phyloP scores from a whole-genome alignment of 1,139 yeast genomes.

The Saccharomyces hybrid region DNA sequence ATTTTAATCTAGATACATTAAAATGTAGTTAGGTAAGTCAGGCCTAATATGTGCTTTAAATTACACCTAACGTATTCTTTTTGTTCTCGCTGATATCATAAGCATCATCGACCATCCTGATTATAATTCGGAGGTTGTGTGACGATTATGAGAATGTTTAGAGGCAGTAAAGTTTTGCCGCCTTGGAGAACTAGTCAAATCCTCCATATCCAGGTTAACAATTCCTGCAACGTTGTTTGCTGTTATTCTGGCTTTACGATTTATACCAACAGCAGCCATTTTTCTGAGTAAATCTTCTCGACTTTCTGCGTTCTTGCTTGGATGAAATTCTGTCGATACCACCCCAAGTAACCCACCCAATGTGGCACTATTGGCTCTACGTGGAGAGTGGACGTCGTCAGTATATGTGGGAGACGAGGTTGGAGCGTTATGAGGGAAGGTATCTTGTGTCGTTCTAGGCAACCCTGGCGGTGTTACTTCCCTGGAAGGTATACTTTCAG shows the following conservation, averaged over 20 bases:
- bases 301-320: slow-evolving; percentile 17
- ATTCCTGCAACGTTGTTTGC: slow-evolving; percentile 37
- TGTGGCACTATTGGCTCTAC: neutral
- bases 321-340: slow-evolving; percentile 18
- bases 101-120: too few species aligned
- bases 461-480: slow-evolving; percentile 2
- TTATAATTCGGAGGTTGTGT: neutral
- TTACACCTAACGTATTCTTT: too few species aligned
- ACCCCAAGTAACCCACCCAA: slow-evolving; percentile 13
- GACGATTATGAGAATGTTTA: neutral
- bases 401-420: slow-evolving; percentile 1
- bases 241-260: slow-evolving; percentile 33
- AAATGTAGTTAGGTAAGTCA: too few species aligned
- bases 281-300: slow-evolving; percentile 29
- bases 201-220: neutral
- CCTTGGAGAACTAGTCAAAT: neutral
- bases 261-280: slow-evolving; percentile 34
- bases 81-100: too few species aligned
- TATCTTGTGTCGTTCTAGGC: slow-evolving; percentile 22
- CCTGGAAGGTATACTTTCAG: neutral
- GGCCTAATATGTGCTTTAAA: too few species aligned
- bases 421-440: slow-evolving; percentile 18
- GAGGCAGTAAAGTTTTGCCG: too few species aligned
- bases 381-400: neutral
- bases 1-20: too few species aligned